Evolutionary conservation across 352 stramenopile species (phyloP).

Genomic region (Phytophthora colocasiae): DNA sequence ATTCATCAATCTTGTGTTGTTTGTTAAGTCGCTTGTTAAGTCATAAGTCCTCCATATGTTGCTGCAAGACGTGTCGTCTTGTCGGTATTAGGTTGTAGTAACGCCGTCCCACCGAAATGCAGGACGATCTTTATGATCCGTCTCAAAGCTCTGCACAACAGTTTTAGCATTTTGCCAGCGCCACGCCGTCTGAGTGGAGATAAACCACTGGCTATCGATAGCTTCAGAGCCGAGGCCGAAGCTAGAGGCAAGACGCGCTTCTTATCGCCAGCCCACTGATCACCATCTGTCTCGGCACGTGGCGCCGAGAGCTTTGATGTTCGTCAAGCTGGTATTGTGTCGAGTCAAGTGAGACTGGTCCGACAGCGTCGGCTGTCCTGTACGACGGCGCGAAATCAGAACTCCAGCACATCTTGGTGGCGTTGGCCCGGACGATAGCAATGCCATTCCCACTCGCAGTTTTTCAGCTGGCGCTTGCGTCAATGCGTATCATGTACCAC

Average conservation of each 20-base stretch:
- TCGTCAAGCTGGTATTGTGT: slow-evolving; percentile 9
- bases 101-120: too few species aligned
- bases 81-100: too few species aligned
- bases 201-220: slow-evolving; percentile 13
- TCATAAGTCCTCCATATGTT: too few species aligned
- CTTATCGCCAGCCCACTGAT: slow-evolving; percentile 20
- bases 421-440: not conserved
- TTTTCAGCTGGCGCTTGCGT: slow-evolving; percentile 9
- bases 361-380: slow-evolving; percentile 3
- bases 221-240: slow-evolving; percentile 6
- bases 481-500: slow-evolving; percentile 7
- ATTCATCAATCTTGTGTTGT: too few species aligned
- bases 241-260: slow-evolving; percentile 1
- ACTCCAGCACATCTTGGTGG: slow-evolving; percentile 24
- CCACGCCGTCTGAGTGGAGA: not conserved
- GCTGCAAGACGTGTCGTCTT: too few species aligned
- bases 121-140: slow-evolving; percentile 5
- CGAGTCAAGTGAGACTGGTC: slow-evolving; percentile 32
- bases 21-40: too few species aligned
- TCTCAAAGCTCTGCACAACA: slow-evolving; percentile 9
- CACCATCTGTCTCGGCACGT: slow-evolving; percentile 23
- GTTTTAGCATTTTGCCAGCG: not conserved
- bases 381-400: slow-evolving; percentile 32
- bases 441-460: slow-evolving; percentile 13
- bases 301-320: not conserved